These are phyloP conservation scores for Annona squamosa DNA, from an alignment of 164 flowering plant species.

Conservation along the genomic window DNA sequence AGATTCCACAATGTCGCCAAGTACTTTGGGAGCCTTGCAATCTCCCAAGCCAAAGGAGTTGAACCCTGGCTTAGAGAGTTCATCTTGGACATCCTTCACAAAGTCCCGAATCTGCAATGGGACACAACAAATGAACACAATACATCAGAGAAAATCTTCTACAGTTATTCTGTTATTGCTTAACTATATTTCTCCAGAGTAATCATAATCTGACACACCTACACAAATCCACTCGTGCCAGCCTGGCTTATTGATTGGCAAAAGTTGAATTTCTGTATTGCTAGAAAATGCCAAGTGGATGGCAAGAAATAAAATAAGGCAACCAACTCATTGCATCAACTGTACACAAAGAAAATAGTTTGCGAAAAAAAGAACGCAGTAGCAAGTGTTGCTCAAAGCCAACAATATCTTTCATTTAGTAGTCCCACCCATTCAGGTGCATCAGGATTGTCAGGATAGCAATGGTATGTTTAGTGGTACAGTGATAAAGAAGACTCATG, in stretches of 20 bases:
- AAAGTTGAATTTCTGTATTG: not conserved
- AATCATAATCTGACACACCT: not conserved
- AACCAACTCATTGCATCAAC: not conserved
- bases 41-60: slow-evolving; percentile 98
- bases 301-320: not conserved
- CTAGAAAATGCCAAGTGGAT: not conserved
- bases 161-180: not conserved
- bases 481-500: not conserved
- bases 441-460: not conserved
- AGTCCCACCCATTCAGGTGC: too few relatives aligned
- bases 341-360: not conserved
- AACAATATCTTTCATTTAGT: too few relatives aligned
- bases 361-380: too few relatives aligned
- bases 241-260: not conserved
- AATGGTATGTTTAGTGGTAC: not conserved
- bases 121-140: not conserved
- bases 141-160: not conserved
- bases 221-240: not conserved
- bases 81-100: slow-evolving; percentile 76
- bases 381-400: too few relatives aligned
- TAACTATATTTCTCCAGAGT: not conserved
- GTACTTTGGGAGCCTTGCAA: slow-evolving; percentile 99
- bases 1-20: slow-evolving; percentile 95
- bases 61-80: slow-evolving; percentile 72
- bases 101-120: slow-evolving; percentile 74